phyloP scores from a whole-genome alignment of 768 basidiomycete species.

The Trametes villosa region DNA sequence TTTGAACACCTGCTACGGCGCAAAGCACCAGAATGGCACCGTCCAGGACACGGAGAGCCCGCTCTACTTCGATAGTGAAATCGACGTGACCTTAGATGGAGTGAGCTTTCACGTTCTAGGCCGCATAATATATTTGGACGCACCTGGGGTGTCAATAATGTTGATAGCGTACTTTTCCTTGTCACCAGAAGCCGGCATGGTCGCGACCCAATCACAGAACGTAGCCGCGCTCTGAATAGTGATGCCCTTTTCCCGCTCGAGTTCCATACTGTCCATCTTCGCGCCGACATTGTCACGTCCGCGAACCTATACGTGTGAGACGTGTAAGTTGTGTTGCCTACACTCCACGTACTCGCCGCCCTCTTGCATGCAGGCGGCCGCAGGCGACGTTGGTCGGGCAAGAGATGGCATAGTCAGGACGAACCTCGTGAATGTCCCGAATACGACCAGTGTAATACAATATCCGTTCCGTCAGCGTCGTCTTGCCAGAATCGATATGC shows the following conservation, averaged over 20 bases:
- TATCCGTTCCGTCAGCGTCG: constrained; percentile 94
- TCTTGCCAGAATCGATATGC: constrained; percentile 97
- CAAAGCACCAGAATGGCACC: constrained; percentile 96
- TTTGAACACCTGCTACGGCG: constrained; percentile 96
- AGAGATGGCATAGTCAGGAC: constrained; percentile 5
- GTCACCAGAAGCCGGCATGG: constrained; percentile 58
- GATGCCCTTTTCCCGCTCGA: constrained; percentile 98
- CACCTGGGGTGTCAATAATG: constrained; percentile 98
- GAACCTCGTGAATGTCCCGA: constrained; percentile 93
- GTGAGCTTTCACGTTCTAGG: neutral
- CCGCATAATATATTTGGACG: constrained; percentile 16
- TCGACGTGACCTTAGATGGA: constrained; percentile 85
- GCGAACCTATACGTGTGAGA: constrained; percentile 60
- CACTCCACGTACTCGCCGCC: no score
- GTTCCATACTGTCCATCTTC: constrained; percentile 99
- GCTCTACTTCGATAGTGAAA: constrained; percentile 99
- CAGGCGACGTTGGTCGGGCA: no score
- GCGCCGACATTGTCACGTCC: constrained; percentile 96
- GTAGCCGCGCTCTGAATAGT: constrained; percentile 99
- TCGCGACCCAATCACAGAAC: constrained; percentile 94
- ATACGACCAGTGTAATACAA: constrained; percentile 97
- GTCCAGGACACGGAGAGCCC: constrained; percentile 93
- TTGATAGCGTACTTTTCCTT: constrained; percentile 91
- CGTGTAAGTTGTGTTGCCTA: no score
- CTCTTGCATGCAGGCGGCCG: no score